Conservation (phyloP, 805 yeast species). For the Candida endomychidarum region DNA sequence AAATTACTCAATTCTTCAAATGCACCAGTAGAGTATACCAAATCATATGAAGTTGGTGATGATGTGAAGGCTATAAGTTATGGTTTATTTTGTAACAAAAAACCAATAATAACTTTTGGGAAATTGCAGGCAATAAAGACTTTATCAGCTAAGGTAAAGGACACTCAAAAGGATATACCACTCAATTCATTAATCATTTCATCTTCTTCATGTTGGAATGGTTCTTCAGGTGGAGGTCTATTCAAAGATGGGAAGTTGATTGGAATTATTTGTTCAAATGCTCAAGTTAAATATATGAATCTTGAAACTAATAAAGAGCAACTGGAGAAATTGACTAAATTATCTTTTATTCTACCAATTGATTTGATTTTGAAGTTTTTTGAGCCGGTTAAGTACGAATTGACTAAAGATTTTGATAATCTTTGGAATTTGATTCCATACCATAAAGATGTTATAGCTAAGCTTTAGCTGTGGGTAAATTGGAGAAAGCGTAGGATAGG, state of each 20-base stretch:
- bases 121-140: conserved; percentile 19
- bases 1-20: conserved; percentile 3
- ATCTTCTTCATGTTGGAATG: conserved; percentile 50
- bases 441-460: conserved; percentile 10
- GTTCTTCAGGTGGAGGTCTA: conserved; percentile 51
- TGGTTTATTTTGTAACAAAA: conserved; percentile 36
- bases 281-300: conserved; percentile 30
- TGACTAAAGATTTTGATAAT: conserved; percentile 9
- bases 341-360: conserved; percentile 34
- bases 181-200: conserved; percentile 27
- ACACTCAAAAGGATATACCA: background rate
- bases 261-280: conserved; percentile 48
- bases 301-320: conserved; percentile 11
- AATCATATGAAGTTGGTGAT: conserved; percentile 18
- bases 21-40: conserved; percentile 9
- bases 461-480: conserved; percentile 4
- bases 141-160: background rate
- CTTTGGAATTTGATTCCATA: conserved; percentile 13
- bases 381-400: background rate
- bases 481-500: no score
- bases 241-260: conserved; percentile 27
- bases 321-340: conserved; percentile 31
- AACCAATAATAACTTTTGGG: conserved; percentile 38
- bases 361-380: conserved; percentile 29
- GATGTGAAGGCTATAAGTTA: conserved; percentile 34